Percentiles rank a stretch among this genome's conserved stretches.
Evolutionary conservation across 768 basidiomycete genomes (phyloP).

Genomic region (Podaxis sp.): DNA sequence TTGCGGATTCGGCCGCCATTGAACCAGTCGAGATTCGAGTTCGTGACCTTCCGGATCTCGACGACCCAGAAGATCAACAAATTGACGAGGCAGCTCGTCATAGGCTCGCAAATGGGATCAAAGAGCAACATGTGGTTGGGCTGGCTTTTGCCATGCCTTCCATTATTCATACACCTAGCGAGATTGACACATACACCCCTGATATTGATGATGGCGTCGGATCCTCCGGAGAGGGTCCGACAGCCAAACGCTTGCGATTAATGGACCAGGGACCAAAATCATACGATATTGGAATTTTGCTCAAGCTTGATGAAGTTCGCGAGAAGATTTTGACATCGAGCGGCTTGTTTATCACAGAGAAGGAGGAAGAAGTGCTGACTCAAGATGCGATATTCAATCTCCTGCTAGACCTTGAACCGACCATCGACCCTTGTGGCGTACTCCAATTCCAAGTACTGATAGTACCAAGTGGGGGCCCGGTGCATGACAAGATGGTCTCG

Average conservation of each 20-base stretch:
- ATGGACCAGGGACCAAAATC: background rate
- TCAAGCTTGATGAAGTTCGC: background rate
- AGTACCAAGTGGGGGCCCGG: background rate
- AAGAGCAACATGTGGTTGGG: background rate
- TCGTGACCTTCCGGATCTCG: background rate
- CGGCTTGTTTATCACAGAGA: background rate
- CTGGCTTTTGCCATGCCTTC: constrained; percentile 5
- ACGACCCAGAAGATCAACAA: background rate
- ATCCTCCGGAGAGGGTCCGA: background rate
- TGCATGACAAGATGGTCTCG: background rate
- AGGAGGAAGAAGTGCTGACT: background rate
- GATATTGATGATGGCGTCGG: background rate
- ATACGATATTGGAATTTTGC: constrained; percentile 2
- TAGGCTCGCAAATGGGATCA: background rate
- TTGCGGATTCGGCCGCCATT: background rate
- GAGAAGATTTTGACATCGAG: background rate
- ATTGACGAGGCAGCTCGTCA: background rate
- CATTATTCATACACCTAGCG: background rate
- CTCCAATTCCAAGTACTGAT: constrained; percentile 1
- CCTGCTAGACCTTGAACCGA: constrained; percentile 2
- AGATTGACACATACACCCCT: background rate
- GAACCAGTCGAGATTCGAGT: background rate
- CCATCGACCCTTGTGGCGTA: background rate
- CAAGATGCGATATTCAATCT: constrained; percentile 1
- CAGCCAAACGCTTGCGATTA: background rate